Evolutionary conservation across 1,284 basidiomycete species (phyloP), one percentile per base, ranked within the genome.

Genomic region (Apiotrichum gamsii): DNA sequence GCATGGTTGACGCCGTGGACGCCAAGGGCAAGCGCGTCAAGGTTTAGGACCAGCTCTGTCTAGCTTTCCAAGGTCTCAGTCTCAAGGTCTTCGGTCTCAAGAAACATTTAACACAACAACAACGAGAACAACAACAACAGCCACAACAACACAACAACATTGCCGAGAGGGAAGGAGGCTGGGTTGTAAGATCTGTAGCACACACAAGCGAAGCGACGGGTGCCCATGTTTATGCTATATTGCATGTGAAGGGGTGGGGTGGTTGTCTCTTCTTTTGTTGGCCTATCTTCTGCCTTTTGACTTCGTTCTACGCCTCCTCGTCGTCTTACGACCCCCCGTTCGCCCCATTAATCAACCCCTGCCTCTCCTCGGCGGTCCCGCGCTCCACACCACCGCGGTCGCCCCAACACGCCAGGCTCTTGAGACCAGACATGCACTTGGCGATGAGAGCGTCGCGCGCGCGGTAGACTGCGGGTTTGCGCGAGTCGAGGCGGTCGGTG

Each of bases 401-500:
- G 29, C 47, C 47, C 11, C 40, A 51, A 38, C 50, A 47, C 23
- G n/a, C n/a, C 24, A 41, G 20, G 28, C 39, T 15, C 34, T 29
- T 29, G 20, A 47, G 3, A 6, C 43, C 24, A 10, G 13, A 4
- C 19, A 31, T 5, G 6, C 29, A 5, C 28, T 24, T 23, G 31
- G 40, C 42, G n/a, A 44, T 28, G 9, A 36, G 14, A 1, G 23
- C 30, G 30, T 50, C 52, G 25, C 47, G 51, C 49, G 62, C 72
- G 15, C 77, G 69, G 72, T 78, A 81, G 29, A 82, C 66, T 2
- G 64, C 61, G 45, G 82, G 81, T 52, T 73, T 65, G 15, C 74
- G 64, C 8, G 69, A 63, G 47, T 82, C 77, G 39, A 89, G 78
- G 15, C 83, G 74, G 59, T 88, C 87, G 2, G 72, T 64, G n/a